Conservation (phyloP, 805 yeast genomes). For the Schwanniomyces vanrijiae region DNA sequence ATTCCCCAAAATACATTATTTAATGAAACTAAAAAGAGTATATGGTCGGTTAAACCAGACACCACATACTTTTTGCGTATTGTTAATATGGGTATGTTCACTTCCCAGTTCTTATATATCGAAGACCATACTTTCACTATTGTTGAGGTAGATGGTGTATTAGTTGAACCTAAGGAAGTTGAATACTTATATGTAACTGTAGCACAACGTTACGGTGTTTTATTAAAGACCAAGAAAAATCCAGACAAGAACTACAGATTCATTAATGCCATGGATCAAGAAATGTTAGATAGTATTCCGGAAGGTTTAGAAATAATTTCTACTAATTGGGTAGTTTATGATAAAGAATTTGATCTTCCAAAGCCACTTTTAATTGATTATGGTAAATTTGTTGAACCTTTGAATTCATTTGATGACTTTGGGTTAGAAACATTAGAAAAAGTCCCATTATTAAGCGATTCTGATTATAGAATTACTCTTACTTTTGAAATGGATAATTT, state of each 20-base stretch:
- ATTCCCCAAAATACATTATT: conserved; percentile 79
- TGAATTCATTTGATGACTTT: conserved; percentile 49
- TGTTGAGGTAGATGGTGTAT: conserved; percentile 90
- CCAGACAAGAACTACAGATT: conserved; percentile 72
- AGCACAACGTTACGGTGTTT: conserved; percentile 88
- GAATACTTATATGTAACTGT: conserved; percentile 74
- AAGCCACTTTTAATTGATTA: conserved; percentile 15
- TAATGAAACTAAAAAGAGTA: conserved; percentile 75
- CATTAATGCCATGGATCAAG: conserved; percentile 76
- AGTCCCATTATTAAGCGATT: conserved; percentile 55
- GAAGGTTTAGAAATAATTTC: conserved; percentile 63
- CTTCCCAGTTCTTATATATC: conserved; percentile 83
- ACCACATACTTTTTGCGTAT: conserved; percentile 82
- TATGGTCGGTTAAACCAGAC: conserved; percentile 81
- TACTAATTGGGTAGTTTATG: conserved; percentile 72
- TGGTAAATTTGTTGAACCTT: conserved; percentile 37
- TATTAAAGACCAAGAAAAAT: conserved; percentile 69
- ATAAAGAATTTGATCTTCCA: conserved; percentile 42
- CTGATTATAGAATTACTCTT: conserved; percentile 68
- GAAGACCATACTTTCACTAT: conserved; percentile 86
- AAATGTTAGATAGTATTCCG: conserved; percentile 80
- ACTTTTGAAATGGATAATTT: conserved; percentile 83
- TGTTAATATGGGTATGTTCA: conserved; percentile 86
- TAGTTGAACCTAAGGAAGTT: conserved; percentile 74
- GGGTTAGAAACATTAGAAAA: conserved; percentile 27